These are phyloP conservation scores for Tylopilus subfusipes DNA, from an alignment of 768 basidiomycete species.

Conservation along the genomic window DNA sequence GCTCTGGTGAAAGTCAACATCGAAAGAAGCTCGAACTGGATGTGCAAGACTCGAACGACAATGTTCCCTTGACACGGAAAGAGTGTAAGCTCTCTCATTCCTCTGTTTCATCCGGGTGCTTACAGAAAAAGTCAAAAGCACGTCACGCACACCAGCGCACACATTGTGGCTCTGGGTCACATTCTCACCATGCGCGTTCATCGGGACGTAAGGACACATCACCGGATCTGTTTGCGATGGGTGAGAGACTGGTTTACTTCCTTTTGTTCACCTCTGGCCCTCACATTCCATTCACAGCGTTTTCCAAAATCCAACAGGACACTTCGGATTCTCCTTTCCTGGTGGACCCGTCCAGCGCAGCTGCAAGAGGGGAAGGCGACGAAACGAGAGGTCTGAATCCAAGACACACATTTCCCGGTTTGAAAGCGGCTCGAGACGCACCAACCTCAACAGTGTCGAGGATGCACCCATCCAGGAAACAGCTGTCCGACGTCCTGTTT, in stretches of 20 bases:
- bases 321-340: not conserved
- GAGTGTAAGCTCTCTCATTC: conserved; percentile 10
- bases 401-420: not conserved
- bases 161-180: conserved; percentile 12
- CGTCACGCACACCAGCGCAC: conserved; percentile 3
- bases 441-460: conserved; percentile 8
- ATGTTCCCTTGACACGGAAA: conserved; percentile 4
- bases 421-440: not conserved
- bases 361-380: not conserved
- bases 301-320: conserved; percentile 15
- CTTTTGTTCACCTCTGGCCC: not conserved
- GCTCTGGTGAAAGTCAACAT: conserved; percentile 11
- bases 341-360: not conserved
- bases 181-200: conserved; percentile 1
- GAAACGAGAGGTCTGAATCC: not conserved
- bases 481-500: no score
- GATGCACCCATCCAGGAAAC: conserved; percentile 18
- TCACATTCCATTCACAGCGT: conserved; percentile 11
- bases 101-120: not conserved
- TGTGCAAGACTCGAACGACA: not conserved
- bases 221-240: conserved; percentile 23
- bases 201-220: conserved; percentile 1
- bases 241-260: conserved; percentile 1
- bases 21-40: conserved; percentile 22
- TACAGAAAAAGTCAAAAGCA: not conserved